These are phyloP conservation scores for Galerina marginata DNA, from an alignment of 768 basidiomycete species.

Conservation along the genomic window DNA sequence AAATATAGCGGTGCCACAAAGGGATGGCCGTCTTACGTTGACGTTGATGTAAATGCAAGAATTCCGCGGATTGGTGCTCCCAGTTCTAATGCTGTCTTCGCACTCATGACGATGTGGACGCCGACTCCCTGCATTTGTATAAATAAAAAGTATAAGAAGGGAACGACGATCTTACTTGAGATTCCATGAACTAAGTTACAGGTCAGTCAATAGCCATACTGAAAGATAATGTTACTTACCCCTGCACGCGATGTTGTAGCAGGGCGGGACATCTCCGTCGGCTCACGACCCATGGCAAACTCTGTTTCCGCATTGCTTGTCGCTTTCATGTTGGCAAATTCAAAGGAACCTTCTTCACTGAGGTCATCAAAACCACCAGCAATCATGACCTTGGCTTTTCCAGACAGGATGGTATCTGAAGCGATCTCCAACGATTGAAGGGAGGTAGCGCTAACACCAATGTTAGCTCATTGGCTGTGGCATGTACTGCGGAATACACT, in stretches of 20 bases:
- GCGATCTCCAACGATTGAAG: conserved; percentile 98
- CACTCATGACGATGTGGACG: conserved; percentile 96
- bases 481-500: conserved; percentile 29
- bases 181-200: conserved; percentile 78
- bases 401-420: conserved; percentile 91
- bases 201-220: too few species aligned
- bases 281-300: conserved; percentile 98
- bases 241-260: conserved; percentile 96
- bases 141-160: neutral
- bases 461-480: conserved; percentile 5
- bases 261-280: conserved; percentile 98
- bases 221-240: conserved; percentile 19
- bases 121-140: conserved; percentile 72
- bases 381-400: conserved; percentile 99
- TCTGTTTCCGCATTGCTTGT: conserved; percentile 97
- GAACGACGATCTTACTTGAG: conserved; percentile 40
- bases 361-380: conserved; percentile 99
- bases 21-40: conserved; percentile 64
- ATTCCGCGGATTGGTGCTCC: conserved; percentile 94
- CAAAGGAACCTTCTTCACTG: conserved; percentile 97
- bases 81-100: conserved; percentile 93
- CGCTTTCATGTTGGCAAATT: conserved; percentile 99
- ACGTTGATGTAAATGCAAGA: conserved; percentile 95
- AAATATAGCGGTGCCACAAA: neutral
- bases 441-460: conserved; percentile 78